Base-by-base conservation (phyloP, 2,329 filamentous ascomycete genomes). In the Colletotrichum eleusines region DNA sequence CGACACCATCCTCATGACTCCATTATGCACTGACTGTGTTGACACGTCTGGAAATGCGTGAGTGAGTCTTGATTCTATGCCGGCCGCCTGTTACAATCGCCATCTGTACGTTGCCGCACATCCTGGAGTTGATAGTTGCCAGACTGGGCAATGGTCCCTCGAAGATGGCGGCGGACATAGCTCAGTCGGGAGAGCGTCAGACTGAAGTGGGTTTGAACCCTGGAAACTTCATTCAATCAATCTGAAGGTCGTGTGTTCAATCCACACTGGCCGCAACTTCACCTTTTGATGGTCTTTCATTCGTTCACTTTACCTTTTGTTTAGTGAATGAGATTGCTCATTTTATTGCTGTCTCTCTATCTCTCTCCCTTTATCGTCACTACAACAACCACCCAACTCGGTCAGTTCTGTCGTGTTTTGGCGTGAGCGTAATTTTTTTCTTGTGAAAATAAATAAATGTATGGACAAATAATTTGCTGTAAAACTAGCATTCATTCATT, bases 181-280 rank as follows among this genome's bases (percentile, higher is more conserved):
- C 68, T 71, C 64, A 71, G 68, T 68, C 68, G 68, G 68, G 68
- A 71, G 68, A 71, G 68, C 68, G 68, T 71, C 68, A 71, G 68
- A 71, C 68, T 71, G 68, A 71, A 71, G 68, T 63, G 64, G 68
- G 64, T 63, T 68, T 1, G 0, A 8, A 63, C 64, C 64, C 68
- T 63, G 6, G 5, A 63, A 68, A 71, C 68, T 71, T 71, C 68
- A 71, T 54, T 71, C 68, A 50, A 26, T 59, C 33, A 55, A 69
- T 69, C 66, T 69, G 66, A 69, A 69, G 66, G 66, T 69, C 66
- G 66, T 69, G 66, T 71, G 68, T 71, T 71, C 68, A 71, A 71
- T 71, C 68, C 68, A 71, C 68, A 71, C 68, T 71, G 68, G 68
- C 68, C 68, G 68, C 68, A 71, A 54, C 26, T 53, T 71, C 64